Evolutionary conservation across 768 basidiomycete species (phyloP).

Genomic region (Butyriboletus loyo): DNA sequence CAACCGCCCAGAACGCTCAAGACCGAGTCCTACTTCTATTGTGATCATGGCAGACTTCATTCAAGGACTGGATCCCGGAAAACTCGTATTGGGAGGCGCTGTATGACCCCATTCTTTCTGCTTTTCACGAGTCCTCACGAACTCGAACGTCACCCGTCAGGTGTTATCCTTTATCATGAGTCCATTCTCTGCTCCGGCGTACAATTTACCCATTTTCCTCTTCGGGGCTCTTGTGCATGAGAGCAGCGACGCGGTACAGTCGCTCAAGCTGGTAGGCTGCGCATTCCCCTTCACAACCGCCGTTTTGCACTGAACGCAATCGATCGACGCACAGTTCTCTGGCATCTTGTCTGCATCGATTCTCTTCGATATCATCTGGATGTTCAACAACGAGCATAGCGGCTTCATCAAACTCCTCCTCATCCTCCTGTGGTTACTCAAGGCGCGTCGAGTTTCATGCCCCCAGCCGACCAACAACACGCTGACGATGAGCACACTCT

Average conservation of each 20-base stretch:
- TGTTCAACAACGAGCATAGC: conserved; percentile 52
- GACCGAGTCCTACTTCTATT: not conserved
- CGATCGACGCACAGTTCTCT: conserved; percentile 52
- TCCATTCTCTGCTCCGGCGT: conserved; percentile 57
- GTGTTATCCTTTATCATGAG: conserved; percentile 56
- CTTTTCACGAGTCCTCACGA: not conserved
- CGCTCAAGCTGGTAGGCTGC: conserved; percentile 55
- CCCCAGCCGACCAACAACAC: not conserved
- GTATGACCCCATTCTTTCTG: conserved; percentile 35
- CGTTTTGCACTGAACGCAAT: not conserved
- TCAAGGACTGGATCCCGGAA: conserved; percentile 68
- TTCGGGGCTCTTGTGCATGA: conserved; percentile 77
- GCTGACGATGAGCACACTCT: not conserved
- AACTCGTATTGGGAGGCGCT: conserved; percentile 60
- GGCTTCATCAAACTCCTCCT: conserved; percentile 55
- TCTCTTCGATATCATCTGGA: conserved; percentile 71
- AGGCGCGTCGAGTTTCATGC: conserved; percentile 37
- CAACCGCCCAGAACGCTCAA: not conserved
- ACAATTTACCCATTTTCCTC: conserved; percentile 81
- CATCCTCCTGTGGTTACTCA: conserved; percentile 54
- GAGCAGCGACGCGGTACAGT: conserved; percentile 57
- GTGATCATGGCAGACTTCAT: conserved; percentile 58
- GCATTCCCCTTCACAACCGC: not conserved
- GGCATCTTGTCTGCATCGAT: conserved; percentile 58
- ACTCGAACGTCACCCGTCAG: conserved; percentile 32